Evolutionary conservation across 768 basidiomycete species (phyloP).

Genomic region (Plicaturopsis crispa): DNA sequence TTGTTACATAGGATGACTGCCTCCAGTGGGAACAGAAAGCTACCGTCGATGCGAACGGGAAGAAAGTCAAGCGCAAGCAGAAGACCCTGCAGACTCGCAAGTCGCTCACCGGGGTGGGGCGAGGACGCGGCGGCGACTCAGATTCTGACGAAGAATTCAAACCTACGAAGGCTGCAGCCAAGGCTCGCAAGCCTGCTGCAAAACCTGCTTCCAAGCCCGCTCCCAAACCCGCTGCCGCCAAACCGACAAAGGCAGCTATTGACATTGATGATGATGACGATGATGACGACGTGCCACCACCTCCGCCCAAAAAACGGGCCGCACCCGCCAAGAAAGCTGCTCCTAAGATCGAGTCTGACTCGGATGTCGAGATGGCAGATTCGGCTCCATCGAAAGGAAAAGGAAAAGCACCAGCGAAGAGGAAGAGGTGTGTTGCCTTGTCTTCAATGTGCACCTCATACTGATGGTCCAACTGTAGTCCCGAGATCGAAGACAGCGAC

Average conservation of each 20-base stretch:
- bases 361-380: constrained; percentile 26
- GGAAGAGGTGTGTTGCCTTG: constrained; percentile 50
- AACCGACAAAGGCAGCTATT: constrained; percentile 16
- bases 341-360: constrained; percentile 29
- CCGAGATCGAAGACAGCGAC: constrained; percentile 29
- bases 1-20: constrained; percentile 26
- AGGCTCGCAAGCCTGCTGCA: constrained; percentile 25
- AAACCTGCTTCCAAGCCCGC: constrained; percentile 17
- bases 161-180: constrained; percentile 39
- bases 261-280: constrained; percentile 13
- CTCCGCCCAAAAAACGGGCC: constrained; percentile 4
- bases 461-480: constrained; percentile 17
- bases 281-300: constrained; percentile 9
- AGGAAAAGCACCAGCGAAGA: constrained; percentile 40
- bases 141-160: constrained; percentile 50
- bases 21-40: constrained; percentile 36
- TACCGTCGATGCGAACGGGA: constrained; percentile 37
- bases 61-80: constrained; percentile 52
- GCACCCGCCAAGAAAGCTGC: constrained; percentile 22
- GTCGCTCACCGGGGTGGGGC: constrained; percentile 33
- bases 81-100: constrained; percentile 46
- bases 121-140: constrained; percentile 26
- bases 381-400: constrained; percentile 29
- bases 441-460: not conserved
- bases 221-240: constrained; percentile 6